Evolutionary conservation across 768 basidiomycete genomes (phyloP).

Genomic region (Amanita polypyramis): DNA sequence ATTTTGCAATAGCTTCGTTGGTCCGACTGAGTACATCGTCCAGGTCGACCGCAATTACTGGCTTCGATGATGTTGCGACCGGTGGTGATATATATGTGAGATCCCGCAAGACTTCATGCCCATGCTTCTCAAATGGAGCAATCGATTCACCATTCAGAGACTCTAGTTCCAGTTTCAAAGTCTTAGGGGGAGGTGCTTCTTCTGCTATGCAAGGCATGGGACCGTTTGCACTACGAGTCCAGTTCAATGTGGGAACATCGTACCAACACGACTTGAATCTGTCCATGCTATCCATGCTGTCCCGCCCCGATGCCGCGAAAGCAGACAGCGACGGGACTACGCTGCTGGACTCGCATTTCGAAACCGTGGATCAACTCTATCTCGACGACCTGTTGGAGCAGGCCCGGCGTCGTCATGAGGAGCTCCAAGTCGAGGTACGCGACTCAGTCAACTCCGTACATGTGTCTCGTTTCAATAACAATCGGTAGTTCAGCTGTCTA

Average conservation of each 20-base stretch:
- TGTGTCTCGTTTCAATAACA: conserved; percentile 18
- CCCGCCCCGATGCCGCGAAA: conserved; percentile 31
- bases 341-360: conserved; percentile 36
- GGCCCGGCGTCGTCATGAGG: conserved; percentile 28
- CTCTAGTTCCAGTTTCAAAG: conserved; percentile 15
- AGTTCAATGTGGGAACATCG: not conserved
- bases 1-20: conserved; percentile 45
- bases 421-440: conserved; percentile 37
- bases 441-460: conserved; percentile 13
- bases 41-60: conserved; percentile 52
- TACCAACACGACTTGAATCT: not conserved
- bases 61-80: conserved; percentile 15
- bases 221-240: not conserved
- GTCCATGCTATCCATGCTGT: conserved; percentile 21
- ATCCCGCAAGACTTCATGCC: conserved; percentile 10
- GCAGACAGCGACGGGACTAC: conserved; percentile 24
- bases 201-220: too few species aligned
- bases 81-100: conserved; percentile 14
- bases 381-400: conserved; percentile 34
- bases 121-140: conserved; percentile 3
- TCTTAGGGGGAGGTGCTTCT: conserved; percentile 11
- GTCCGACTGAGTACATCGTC: conserved; percentile 62
- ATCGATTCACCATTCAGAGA: not conserved
- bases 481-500: conserved; percentile 45
- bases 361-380: conserved; percentile 40